Base-by-base conservation (phyloP, 257 asterid species). In the Nemophila menziesii region DNA sequence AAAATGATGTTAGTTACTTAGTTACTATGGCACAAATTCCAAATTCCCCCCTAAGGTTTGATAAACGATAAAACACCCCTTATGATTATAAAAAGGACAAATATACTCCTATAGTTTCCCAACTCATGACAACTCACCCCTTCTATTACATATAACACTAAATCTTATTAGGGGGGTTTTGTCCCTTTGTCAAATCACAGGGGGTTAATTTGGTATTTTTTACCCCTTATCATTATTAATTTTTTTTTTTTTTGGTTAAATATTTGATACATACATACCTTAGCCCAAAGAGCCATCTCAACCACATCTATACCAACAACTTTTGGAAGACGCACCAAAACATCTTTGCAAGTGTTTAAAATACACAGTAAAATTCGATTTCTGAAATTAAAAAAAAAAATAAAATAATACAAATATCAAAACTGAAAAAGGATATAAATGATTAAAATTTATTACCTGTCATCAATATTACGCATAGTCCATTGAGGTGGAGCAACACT, bases 271-370 rank as follows among this genome's bases (percentile, higher is more conserved):
- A 15, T 53, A 22, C 43, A 47, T 68, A 90, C 99, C 95, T 90
- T 90, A 48, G 99, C 99, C 99, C 99, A 90, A 61, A 90, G 93
- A 74, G 99, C 96, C 99, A 90, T 78, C 86, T 90, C 99, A 57
- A 90, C 99, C 44, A 90, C 86, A 66, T 85, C 99, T 54, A 90
- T 67, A 49, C 99, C 99, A 21, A 85, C 92, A 54, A 90, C 94
- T 78, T 90, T 90, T 15, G 99, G 99, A 36, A 85, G 72, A 51
- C 74, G 86, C 24, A 78, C 94, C 74, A 82, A 58, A 16, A 67
- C 54, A 65, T 85, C 99, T 77, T 73, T 81, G 75, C 99, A 78
- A 33, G 75, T 69, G 74, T 74, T 90, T 55, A 90, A 60, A 61
- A 85, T 71, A 70, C 92, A 79, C 61, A 72, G 77, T 69, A 90